Conservation (phyloP, 2,329 filamentous ascomycete genomes). For the Penicillium sp. region DNA sequence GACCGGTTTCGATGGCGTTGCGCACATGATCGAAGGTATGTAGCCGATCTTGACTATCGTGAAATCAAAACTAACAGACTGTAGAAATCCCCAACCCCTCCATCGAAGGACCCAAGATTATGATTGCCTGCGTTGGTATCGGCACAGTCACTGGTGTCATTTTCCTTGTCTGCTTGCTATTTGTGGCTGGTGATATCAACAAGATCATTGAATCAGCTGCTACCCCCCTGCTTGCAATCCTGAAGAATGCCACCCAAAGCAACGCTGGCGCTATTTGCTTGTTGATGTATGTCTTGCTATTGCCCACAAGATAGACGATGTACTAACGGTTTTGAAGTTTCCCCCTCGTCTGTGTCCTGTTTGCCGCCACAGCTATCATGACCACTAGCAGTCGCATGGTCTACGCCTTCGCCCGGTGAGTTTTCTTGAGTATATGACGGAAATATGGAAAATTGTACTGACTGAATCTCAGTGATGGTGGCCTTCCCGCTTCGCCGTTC, state of each 20-base stretch:
- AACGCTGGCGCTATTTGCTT: slow-evolving; percentile 64
- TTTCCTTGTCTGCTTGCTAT: slow-evolving; percentile 65
- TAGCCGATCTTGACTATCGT: too few relatives aligned
- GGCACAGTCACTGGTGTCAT: slow-evolving; percentile 64
- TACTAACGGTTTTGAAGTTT: slow-evolving; percentile 28
- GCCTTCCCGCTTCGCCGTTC: slow-evolving; percentile 62
- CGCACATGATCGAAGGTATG: slow-evolving; percentile 56
- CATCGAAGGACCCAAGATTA: slow-evolving; percentile 64
- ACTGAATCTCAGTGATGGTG: slow-evolving; percentile 56
- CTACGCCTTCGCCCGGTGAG: slow-evolving; percentile 38
- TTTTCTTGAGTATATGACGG: neutral
- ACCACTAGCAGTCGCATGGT: slow-evolving; percentile 40
- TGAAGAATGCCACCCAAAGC: slow-evolving; percentile 63
- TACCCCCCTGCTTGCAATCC: slow-evolving; percentile 63
- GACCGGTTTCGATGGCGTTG: slow-evolving; percentile 53
- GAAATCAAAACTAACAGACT: slow-evolving; percentile 5
- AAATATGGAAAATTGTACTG: neutral
- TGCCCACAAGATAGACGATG: neutral
- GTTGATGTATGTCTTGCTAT: slow-evolving; percentile 51
- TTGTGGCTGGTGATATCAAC: slow-evolving; percentile 62
- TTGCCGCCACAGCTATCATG: slow-evolving; percentile 38
- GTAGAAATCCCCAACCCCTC: slow-evolving; percentile 47
- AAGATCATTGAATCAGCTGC: slow-evolving; percentile 57
- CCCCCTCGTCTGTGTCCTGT: slow-evolving; percentile 35
- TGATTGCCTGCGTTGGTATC: slow-evolving; percentile 66